These are phyloP conservation scores for Candida ipomoeae DNA, from an alignment of 805 yeast genomes.

Conservation along the genomic window DNA sequence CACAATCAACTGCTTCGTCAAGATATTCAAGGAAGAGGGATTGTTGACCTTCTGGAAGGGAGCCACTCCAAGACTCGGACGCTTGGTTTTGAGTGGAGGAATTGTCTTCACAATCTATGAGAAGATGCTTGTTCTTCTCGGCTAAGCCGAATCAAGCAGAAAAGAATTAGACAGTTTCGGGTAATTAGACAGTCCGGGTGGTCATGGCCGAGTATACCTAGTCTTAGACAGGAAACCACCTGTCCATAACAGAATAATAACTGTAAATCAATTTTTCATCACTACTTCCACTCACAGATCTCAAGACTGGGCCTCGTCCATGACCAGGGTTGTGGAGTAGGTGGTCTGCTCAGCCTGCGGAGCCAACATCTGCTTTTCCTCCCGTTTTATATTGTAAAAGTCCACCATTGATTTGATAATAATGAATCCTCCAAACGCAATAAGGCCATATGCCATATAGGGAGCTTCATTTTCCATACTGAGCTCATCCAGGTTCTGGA, in stretches of 20 bases:
- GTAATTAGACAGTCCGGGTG: no score
- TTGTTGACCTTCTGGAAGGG: constrained; percentile 94
- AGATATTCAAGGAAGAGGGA: constrained; percentile 84
- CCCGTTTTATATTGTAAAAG: constrained; percentile 68
- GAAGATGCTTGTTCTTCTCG: constrained; percentile 66
- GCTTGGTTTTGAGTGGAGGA: constrained; percentile 91
- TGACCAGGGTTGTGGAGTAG: constrained; percentile 14
- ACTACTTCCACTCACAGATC: neutral
- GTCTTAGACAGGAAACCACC: neutral
- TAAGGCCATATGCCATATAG: constrained; percentile 56
- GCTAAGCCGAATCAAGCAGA: constrained; percentile 17
- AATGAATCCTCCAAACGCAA: constrained; percentile 65
- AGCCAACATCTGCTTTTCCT: constrained; percentile 60
- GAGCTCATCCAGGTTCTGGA: constrained; percentile 28
- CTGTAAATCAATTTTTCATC: neutral
- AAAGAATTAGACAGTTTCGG: no score
- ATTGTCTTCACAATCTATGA: constrained; percentile 96
- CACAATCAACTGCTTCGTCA: constrained; percentile 77
- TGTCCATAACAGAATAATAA: neutral
- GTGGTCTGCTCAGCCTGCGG: constrained; percentile 27
- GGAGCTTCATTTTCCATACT: constrained; percentile 27
- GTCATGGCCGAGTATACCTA: neutral
- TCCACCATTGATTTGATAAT: constrained; percentile 65
- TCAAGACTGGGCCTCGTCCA: constrained; percentile 7
- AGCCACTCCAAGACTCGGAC: constrained; percentile 93